These are phyloP conservation scores for Colletotrichum tanaceti DNA, from an alignment of 2,329 filamentous ascomycete genomes.

Conservation along the genomic window DNA sequence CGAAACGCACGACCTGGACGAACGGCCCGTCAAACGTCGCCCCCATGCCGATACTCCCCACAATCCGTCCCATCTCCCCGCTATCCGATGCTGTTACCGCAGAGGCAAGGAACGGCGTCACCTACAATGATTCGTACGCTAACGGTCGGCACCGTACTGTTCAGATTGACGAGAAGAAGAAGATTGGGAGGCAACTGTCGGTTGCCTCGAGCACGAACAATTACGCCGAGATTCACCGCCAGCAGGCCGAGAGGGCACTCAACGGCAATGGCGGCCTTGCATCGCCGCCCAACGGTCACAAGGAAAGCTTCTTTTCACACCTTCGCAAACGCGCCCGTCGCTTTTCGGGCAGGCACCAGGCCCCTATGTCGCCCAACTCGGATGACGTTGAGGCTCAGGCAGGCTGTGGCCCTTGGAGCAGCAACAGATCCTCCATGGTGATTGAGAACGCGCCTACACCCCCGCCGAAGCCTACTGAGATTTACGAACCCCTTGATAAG, in stretches of 20 bases:
- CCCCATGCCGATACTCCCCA: conserved; percentile 95
- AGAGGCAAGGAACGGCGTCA: conserved; percentile 76
- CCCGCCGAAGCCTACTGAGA: conserved; percentile 62
- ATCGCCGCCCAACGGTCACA: conserved; percentile 82
- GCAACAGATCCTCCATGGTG: conserved; percentile 85
- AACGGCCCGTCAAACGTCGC: conserved; percentile 83
- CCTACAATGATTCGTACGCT: conserved; percentile 58
- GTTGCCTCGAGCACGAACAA: conserved; percentile 93
- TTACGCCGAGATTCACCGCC: conserved; percentile 88
- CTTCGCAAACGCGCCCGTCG: conserved; percentile 91
- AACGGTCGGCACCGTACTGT: conserved; percentile 53
- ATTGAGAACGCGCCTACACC: conserved; percentile 70
- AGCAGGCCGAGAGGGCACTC: conserved; percentile 90
- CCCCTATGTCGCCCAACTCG: conserved; percentile 79
- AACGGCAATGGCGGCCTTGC: conserved; percentile 82
- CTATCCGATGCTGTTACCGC: conserved; percentile 93
- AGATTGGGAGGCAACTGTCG: conserved; percentile 94
- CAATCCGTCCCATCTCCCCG: conserved; percentile 94
- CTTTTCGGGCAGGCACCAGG: conserved; percentile 90
- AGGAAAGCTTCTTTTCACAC: conserved; percentile 98
- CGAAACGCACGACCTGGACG: conserved; percentile 93
- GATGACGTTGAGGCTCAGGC: conserved; percentile 95
- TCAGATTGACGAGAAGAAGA: conserved; percentile 74
- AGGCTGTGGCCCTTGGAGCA: conserved; percentile 89
- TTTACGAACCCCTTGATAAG: conserved; percentile 71